These are phyloP conservation scores for Hysterium pulicare DNA, from an alignment of 2,329 filamentous ascomycete species.

Conservation along the genomic window DNA sequence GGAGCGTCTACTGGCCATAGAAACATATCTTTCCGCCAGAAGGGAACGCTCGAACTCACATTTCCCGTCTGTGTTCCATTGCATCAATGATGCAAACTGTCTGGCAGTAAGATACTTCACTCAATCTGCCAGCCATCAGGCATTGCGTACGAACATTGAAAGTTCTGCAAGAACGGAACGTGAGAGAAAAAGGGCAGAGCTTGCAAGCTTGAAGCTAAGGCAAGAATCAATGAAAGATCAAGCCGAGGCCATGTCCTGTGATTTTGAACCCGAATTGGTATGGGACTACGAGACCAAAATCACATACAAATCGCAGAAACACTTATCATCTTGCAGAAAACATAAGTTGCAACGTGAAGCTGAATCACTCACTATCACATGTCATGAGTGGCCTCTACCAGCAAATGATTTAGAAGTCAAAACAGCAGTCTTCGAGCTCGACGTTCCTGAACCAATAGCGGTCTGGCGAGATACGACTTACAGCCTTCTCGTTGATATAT, in stretches of 20 bases:
- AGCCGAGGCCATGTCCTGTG: no score
- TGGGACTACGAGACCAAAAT: no score
- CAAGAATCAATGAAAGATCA: no score
- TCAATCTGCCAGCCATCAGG: constrained; percentile 41
- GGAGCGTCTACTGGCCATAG: constrained; percentile 43
- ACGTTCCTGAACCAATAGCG: constrained; percentile 2
- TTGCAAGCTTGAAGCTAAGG: constrained; percentile 8
- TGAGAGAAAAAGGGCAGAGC: constrained; percentile 20
- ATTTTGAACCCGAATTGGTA: no score
- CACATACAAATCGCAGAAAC: not conserved
- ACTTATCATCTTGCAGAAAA: no score
- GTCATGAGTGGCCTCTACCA: constrained; percentile 56
- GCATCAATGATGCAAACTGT: constrained; percentile 31
- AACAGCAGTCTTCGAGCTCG: constrained; percentile 47
- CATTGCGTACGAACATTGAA: constrained; percentile 38
- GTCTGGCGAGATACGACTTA: constrained; percentile 7
- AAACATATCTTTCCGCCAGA: constrained; percentile 47
- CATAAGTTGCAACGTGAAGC: constrained; percentile 32
- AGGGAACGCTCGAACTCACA: constrained; percentile 8
- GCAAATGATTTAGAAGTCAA: constrained; percentile 24
- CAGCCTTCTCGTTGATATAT: not conserved
- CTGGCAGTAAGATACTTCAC: constrained; percentile 52
- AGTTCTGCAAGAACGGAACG: constrained; percentile 26
- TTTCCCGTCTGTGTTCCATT: constrained; percentile 36
- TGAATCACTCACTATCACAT: constrained; percentile 36